Conservation (phyloP, 371 early-diverging fungal genomes). For the Mortierella sp. region DNA sequence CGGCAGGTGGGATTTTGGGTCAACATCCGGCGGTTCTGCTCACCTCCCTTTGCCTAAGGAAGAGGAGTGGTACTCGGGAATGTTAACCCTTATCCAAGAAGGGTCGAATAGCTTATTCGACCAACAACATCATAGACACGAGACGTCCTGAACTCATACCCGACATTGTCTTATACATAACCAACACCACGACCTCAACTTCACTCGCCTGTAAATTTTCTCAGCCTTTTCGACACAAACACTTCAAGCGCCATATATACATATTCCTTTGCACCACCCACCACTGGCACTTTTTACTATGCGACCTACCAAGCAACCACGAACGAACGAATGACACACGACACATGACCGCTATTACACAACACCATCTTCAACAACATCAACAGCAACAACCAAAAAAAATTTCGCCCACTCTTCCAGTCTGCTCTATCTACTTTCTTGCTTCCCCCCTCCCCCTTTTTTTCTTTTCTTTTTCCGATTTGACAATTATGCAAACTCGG, state of each 20-base stretch:
- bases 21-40: not conserved
- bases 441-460: not conserved
- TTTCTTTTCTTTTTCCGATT: constrained; percentile 2
- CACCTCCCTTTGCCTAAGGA: not conserved
- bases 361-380: not conserved
- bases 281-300: not conserved
- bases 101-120: not conserved
- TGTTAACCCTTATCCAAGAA: not conserved
- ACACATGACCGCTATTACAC: not conserved
- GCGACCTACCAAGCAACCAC: constrained; percentile 7
- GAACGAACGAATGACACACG: too few relatives aligned
- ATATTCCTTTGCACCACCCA: not conserved
- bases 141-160: not conserved
- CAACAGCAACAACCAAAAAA: not conserved
- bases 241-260: not conserved
- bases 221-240: constrained; percentile 1
- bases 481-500: constrained; percentile 2
- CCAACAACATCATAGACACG: not conserved
- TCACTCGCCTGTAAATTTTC: constrained; percentile 5
- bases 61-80: not conserved
- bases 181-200: not conserved
- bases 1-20: constrained; percentile 2
- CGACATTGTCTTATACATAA: not conserved
- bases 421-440: not conserved
- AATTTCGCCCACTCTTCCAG: not conserved